Conservation (phyloP, 2,329 filamentous ascomycete genomes). For the Fusarium compactum region DNA sequence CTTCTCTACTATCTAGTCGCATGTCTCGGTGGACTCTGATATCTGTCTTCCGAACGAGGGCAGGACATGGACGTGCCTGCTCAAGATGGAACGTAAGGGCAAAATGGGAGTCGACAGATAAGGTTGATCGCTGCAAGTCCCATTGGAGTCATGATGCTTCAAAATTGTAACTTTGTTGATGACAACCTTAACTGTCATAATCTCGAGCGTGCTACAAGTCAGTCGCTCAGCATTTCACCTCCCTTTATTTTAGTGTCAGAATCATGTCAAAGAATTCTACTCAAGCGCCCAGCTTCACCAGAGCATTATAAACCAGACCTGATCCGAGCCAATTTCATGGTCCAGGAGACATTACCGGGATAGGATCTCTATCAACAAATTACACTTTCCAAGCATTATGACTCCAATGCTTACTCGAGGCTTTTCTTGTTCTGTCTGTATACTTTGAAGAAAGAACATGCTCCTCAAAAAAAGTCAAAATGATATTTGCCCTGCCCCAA, state of each 20-base stretch:
- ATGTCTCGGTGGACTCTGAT: background rate
- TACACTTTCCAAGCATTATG: background rate
- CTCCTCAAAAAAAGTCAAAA: no score
- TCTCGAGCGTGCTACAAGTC: background rate
- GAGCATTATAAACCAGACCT: background rate
- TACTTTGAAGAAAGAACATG: no score
- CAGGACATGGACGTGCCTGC: no score
- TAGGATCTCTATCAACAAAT: background rate
- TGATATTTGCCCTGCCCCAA: background rate
- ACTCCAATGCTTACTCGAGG: background rate
- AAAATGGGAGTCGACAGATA: no score
- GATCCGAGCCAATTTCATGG: background rate
- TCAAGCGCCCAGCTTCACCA: background rate
- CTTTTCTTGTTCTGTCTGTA: no score
- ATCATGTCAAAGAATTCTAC: background rate
- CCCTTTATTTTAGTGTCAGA: background rate
- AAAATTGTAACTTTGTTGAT: background rate
- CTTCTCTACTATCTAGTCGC: background rate
- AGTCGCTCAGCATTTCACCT: background rate
- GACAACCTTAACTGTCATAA: background rate
- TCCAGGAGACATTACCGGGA: background rate
- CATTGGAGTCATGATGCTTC: background rate
- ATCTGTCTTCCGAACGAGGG: background rate
- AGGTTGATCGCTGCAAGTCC: no score
- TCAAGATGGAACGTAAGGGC: no score